Evolutionary conservation across 75 land plant species (phyloP), one percentile per base, ranked within the genome.

Genomic region (Ceratopteris richardii): DNA sequence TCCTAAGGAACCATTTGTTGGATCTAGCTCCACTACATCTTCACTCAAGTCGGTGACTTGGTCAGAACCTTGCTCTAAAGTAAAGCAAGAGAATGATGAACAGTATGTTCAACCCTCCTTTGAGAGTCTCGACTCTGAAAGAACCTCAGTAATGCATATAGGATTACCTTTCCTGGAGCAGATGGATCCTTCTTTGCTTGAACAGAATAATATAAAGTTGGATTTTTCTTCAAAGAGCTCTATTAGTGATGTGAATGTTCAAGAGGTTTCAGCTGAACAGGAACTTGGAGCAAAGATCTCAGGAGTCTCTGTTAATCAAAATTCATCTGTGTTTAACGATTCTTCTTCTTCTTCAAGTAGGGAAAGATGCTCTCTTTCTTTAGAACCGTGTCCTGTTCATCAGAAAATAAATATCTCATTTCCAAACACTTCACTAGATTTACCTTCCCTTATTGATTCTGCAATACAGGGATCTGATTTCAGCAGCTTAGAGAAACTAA

Each of bases 341-440:
- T 70, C 73, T 46, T 29, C 42, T 30, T 52, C 50, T 43, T 53
- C 54, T 51, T 43, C 1, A 47, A 51, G 59, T 21, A 61, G 61
- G 30, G 59, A 22, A 57, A 67, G 62, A 36, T 69, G 51, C 54
- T 61, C 30, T n/a, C 22, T 51, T 12, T 24, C 60, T 22, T 84
- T 77, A 64, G 70, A 80, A 55, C 9, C 67, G 17, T 54, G 58
- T 25, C 78, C 85, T 37, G 77, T 82, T 23, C 66, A 46, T 64
- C 37, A 3, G 3, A 33, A 9, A 33, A 60, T 39, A 12, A 85
- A 71, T 58, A 59, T 68, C 41, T 66, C 71, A 26, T 61, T 80
- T 77, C 92, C 88, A 1, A 78, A 80, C 63, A 82, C 89, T 12
- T 79, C 99, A 3, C 85, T 80, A 19, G 97, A 95, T 76, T 74